Evolutionary conservation across 805 yeast genomes (phyloP), one percentile per base, ranked within the genome.

Genomic region (Diddensiella transvaalensis): DNA sequence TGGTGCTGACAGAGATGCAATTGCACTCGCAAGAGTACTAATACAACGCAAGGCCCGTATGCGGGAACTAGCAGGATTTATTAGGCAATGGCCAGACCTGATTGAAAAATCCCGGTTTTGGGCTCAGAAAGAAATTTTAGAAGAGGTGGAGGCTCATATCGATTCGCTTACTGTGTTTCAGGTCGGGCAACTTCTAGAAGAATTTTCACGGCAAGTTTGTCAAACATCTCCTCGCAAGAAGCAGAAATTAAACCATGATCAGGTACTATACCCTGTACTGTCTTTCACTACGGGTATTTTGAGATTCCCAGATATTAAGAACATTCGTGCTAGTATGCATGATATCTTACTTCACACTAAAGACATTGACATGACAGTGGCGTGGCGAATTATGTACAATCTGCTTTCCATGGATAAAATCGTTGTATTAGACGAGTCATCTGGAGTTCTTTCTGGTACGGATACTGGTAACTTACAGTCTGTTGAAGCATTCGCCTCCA

Each of bases 111-210:
- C 26, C 3, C 24, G 22, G 8, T 19, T 42, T 3, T 49, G 52
- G 52, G 13, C 11, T 13, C 32, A 29, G 10, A 15, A 40, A 3
- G 17, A 8, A 10, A 48, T 46, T 24, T 39, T 39, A n/a, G 46
- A 36, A 1, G 43, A 47, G 13, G 54, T 40, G 33, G 37, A 30
- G 4, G 33, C 22, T 11, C 58, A 51, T 18, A 42, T 50, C 26
- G 22, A 19, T 10, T 3, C 33, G 6, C 50, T 60, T 2, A 18
- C 44, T 3, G 21, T 43, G 2, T 40, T 38, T 3, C 47, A 53
- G 17, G 19, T 52, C 2, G 26, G 30, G 3, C 21, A 32, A 3
- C 42, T 61, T 10, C 21, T 51, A 8, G 19, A 37, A n/a, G 36
- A 40, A 19, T 8, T 29, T 36, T 6, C 32, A 26, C 11, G 32